Conservation (phyloP, 2,329 filamentous ascomycete genomes). For the Diaporthe humulicola region DNA sequence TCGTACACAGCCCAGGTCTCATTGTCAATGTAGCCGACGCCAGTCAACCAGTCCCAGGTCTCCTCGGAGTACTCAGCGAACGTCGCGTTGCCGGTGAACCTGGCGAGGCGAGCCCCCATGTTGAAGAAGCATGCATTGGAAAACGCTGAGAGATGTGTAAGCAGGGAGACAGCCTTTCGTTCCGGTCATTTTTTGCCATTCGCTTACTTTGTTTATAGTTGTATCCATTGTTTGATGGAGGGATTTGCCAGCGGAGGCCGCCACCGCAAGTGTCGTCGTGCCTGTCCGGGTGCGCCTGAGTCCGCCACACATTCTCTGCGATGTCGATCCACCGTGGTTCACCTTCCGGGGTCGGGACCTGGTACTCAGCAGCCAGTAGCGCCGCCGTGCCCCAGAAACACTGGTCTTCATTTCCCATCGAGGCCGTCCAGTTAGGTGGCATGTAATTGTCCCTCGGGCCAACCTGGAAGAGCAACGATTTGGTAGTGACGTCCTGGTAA, state of each 20-base stretch:
- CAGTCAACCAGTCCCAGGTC: constrained; percentile 68
- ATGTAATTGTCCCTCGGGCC: constrained; percentile 51
- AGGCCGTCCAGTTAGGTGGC: constrained; percentile 35
- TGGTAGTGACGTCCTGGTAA: constrained; percentile 57
- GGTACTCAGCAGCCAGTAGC: constrained; percentile 37
- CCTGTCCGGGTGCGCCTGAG: constrained; percentile 31
- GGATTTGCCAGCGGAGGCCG: constrained; percentile 37
- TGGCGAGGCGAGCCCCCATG: constrained; percentile 69
- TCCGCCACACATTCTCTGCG: constrained; percentile 36
- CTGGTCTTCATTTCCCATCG: constrained; percentile 38
- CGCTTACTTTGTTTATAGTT: constrained; percentile 27
- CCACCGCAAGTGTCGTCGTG: constrained; percentile 35
- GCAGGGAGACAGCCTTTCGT: background rate
- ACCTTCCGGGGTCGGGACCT: constrained; percentile 23
- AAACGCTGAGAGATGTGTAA: constrained; percentile 45
- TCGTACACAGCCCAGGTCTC: constrained; percentile 71
- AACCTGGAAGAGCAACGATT: constrained; percentile 60
- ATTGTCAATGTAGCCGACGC: constrained; percentile 64
- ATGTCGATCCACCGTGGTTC: constrained; percentile 35
- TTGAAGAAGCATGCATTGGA: constrained; percentile 65
- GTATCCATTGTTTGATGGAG: constrained; percentile 26
- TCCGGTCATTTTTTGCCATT: background rate
- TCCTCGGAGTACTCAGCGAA: constrained; percentile 63
- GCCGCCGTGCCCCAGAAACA: constrained; percentile 37
- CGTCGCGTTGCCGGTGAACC: constrained; percentile 70